phyloP scores from a whole-genome alignment of 169 alveolate species.

The Cryptosporidium canis region DNA sequence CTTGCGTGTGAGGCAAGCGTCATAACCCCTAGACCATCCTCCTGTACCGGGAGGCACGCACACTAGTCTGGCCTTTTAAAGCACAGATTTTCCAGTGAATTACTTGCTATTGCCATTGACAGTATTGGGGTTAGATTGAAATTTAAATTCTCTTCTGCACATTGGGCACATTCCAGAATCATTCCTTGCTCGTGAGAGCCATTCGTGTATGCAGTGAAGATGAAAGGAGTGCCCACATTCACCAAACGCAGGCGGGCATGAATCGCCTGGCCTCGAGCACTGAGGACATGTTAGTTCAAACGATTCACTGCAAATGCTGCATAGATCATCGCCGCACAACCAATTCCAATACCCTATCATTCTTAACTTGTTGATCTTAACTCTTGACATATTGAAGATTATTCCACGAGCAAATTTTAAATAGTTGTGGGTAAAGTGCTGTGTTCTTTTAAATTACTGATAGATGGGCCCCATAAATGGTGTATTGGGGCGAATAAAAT shows the following conservation, averaged over 20 bases:
- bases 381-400: slow-evolving; percentile 72
- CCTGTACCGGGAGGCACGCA: slow-evolving; percentile 72
- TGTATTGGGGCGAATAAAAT: not conserved
- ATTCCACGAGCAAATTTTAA: not conserved
- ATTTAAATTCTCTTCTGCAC: slow-evolving; percentile 76
- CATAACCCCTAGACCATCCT: slow-evolving; percentile 96
- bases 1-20: slow-evolving; percentile 97
- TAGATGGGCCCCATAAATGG: not conserved
- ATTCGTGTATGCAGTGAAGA: slow-evolving; percentile 84
- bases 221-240: slow-evolving; percentile 85
- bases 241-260: slow-evolving; percentile 85
- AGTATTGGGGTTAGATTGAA: slow-evolving; percentile 4
- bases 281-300: slow-evolving; percentile 83
- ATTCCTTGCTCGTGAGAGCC: slow-evolving; percentile 75
- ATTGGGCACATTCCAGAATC: slow-evolving; percentile 75
- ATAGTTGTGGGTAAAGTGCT: not conserved
- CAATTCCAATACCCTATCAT: slow-evolving; percentile 85
- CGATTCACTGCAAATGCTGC: slow-evolving; percentile 83
- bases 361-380: slow-evolving; percentile 80
- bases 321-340: slow-evolving; percentile 82
- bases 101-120: not conserved
- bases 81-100: no score
- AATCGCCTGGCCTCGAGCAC: slow-evolving; percentile 82
- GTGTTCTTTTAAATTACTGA: not conserved
- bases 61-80: not conserved